Evolutionary conservation across 2,329 filamentous ascomycete species (phyloP).

Genomic region (Trichoderma aggressivum): DNA sequence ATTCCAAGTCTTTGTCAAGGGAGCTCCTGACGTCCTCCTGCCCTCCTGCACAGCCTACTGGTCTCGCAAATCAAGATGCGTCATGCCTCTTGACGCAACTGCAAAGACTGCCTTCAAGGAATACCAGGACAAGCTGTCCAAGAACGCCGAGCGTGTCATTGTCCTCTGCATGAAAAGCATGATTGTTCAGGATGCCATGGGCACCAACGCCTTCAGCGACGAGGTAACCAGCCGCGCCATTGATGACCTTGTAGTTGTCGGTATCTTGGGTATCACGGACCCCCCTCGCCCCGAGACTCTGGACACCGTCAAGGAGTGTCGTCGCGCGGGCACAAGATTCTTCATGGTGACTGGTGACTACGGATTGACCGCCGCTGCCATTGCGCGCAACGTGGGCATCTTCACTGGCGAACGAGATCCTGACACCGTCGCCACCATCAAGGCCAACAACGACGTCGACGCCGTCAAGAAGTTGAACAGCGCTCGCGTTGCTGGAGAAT

Average conservation of each 20-base stretch:
- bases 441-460: constrained; percentile 16
- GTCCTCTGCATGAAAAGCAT: constrained; percentile 39
- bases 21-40: constrained; percentile 51
- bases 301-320: constrained; percentile 39
- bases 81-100: constrained; percentile 34
- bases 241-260: constrained; percentile 45
- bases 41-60: constrained; percentile 36
- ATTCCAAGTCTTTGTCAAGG: constrained; percentile 50
- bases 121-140: constrained; percentile 40
- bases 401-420: constrained; percentile 49
- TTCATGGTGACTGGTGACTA: constrained; percentile 50
- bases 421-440: constrained; percentile 31
- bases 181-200: constrained; percentile 38
- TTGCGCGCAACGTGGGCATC: constrained; percentile 63
- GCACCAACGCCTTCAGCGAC: constrained; percentile 49
- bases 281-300: constrained; percentile 44
- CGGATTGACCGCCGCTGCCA: constrained; percentile 59
- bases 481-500: constrained; percentile 23
- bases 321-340: constrained; percentile 44
- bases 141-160: constrained; percentile 43
- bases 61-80: constrained; percentile 30
- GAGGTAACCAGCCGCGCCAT: constrained; percentile 42
- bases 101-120: constrained; percentile 33
- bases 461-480: constrained; percentile 21
- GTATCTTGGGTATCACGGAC: constrained; percentile 51